Base-by-base conservation (phyloP, 2,329 filamentous ascomycete species). In the Shiraia sp. region DNA sequence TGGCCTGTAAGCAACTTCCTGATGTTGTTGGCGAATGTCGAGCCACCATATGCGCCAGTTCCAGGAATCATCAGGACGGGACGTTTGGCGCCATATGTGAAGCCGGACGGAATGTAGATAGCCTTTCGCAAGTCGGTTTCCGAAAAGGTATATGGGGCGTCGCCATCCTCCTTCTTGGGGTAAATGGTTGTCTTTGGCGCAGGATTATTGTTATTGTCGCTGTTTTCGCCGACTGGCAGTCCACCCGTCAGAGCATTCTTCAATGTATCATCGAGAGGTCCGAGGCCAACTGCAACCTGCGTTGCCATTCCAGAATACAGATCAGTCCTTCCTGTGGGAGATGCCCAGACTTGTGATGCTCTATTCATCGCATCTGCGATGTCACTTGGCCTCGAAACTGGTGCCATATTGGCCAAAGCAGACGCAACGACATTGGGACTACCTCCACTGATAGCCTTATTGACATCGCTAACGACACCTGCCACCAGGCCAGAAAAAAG, bases 41-140 rank as follows among this genome's bases (percentile, higher is more conserved):
- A 60, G 32, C 73, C 75, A 2, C 75, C 78, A 10, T 74, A 76
- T 19, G 70, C 53, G 10, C 74, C 77, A 0, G 79, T 82, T 2
- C 79, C 79, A 2, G 78, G 78, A 5, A 81, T 69, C 9, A 82
- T 69, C 10, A 82, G 68, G 13, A 81, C 70, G 0, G 78, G 77
- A 10, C 66, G 53, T 10, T 76, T 76, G 46, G 69, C 72, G 10
- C 71, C 72, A 13, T 50, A 51, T 1, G 56, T 49, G 64, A 81
- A 82, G 10, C 56, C 61, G 0, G 66, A 30, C 1, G 79, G 78
- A 31, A 81, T 79, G 55, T 74, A 73, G 37, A 82, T 79, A 2
- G 74, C 79, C n/a, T 69, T 58, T 17, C 77, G 74, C 12, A 82
- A 69, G 8, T 63, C 53, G 0, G 53, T 42, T 53, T 82, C 78